Evolutionary conservation across 2,329 filamentous ascomycete species (phyloP).

Genomic region (Penicillium freii): DNA sequence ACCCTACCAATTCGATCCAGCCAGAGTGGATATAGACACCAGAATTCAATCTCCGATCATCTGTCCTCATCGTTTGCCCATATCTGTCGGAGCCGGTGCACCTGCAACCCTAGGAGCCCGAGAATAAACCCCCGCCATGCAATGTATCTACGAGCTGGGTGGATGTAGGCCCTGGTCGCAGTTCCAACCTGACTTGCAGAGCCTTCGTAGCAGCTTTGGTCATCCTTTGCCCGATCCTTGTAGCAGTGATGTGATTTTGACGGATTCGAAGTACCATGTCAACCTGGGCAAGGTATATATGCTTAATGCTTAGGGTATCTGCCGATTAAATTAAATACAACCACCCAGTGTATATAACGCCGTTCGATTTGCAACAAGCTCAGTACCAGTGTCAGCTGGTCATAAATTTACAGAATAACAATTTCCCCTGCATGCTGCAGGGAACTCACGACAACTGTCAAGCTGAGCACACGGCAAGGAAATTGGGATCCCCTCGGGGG

Average conservation of each 20-base stretch:
- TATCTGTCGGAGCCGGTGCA: neutral
- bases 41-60: slow-evolving; percentile 3
- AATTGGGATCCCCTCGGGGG: slow-evolving; percentile 6
- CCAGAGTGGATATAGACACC: neutral
- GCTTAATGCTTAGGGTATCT: neutral
- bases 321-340: neutral
- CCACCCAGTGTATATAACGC: too few species aligned
- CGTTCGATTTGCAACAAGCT: neutral
- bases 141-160: neutral
- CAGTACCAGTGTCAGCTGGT: neutral
- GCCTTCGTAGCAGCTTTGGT: neutral
- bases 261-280: neutral
- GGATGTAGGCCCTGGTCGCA: neutral
- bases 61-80: neutral
- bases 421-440: slow-evolving; percentile 7
- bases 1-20: slow-evolving; percentile 1
- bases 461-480: slow-evolving; percentile 4
- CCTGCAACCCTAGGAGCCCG: neutral
- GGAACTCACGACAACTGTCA: slow-evolving; percentile 10
- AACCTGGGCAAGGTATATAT: neutral
- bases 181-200: neutral
- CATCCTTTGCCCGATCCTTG: neutral
- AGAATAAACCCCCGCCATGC: neutral
- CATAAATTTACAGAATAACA: neutral
- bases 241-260: neutral